These are phyloP conservation scores for Entomortierella lignicola DNA, from an alignment of 192 early-diverging fungal species.

Conservation along the genomic window DNA sequence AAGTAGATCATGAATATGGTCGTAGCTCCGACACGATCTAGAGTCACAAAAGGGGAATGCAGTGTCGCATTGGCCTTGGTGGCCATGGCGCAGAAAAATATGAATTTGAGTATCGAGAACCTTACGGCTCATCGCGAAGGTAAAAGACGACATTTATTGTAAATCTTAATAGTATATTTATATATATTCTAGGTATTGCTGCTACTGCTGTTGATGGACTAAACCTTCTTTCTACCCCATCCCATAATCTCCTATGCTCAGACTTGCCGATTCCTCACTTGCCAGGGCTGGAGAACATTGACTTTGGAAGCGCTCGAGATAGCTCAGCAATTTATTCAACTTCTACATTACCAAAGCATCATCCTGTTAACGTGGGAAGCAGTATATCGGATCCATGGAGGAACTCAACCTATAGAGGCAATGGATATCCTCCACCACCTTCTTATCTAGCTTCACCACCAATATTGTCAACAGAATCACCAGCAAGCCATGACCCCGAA, in stretches of 20 bases:
- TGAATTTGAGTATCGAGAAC: conserved; percentile 72
- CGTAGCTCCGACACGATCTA: conserved; percentile 55
- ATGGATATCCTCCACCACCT: conserved; percentile 39
- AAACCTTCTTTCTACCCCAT: not conserved
- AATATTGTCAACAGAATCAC: not conserved
- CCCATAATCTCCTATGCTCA: conserved; percentile 1
- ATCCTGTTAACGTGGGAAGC: conserved; percentile 53
- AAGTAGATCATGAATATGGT: conserved; percentile 62
- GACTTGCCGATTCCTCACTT: conserved; percentile 72
- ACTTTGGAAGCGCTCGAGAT: conserved; percentile 43
- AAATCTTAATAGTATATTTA: too few species aligned
- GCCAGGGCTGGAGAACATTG: conserved; percentile 63
- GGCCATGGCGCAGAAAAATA: conserved; percentile 83
- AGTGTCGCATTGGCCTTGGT: conserved; percentile 76
- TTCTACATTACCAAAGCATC: conserved; percentile 13
- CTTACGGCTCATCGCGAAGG: conserved; percentile 72
- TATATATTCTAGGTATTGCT: too few species aligned
- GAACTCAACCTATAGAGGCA: conserved; percentile 42
- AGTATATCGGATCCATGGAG: conserved; percentile 69
- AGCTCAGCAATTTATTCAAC: conserved; percentile 25
- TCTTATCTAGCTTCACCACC: conserved; percentile 41
- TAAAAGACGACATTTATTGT: conserved; percentile 14
- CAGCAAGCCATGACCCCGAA: conserved; percentile 2
- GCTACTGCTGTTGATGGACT: not conserved
- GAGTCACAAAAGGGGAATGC: conserved; percentile 70